Conservation (phyloP, 2,329 filamentous ascomycete genomes). For the Sporothrix sp. region DNA sequence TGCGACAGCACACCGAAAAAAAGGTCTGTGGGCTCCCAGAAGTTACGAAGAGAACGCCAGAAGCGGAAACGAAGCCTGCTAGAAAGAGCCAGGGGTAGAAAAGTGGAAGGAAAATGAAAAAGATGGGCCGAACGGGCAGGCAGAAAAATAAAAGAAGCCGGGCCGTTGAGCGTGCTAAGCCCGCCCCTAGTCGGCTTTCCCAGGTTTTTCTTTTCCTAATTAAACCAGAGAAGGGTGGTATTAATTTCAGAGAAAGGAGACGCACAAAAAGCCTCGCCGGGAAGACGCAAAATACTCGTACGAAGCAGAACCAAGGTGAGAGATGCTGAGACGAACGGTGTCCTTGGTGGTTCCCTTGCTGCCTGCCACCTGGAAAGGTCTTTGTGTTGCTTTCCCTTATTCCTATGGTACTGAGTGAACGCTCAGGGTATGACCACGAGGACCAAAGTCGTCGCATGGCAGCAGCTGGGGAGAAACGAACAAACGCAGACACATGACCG, state of each 20-base stretch:
- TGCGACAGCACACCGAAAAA: neutral
- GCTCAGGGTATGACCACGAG: too few relatives aligned
- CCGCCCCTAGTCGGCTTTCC: neutral
- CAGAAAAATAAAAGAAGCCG: neutral
- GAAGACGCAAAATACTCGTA: too few relatives aligned
- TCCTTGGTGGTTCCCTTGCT: too few relatives aligned
- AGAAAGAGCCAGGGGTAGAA: neutral
- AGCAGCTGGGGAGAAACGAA: too few relatives aligned
- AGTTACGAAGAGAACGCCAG: neutral
- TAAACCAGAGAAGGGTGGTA: neutral
- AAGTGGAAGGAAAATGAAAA: neutral
- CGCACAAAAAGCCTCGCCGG: neutral
- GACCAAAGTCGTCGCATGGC: too few relatives aligned
- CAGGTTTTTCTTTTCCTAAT: neutral
- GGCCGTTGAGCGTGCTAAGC: slow-evolving; percentile 2
- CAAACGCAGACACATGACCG: too few relatives aligned
- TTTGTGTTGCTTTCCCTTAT: too few relatives aligned
- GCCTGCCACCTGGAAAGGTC: too few relatives aligned
- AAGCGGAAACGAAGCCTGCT: neutral
- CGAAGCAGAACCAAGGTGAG: too few relatives aligned
- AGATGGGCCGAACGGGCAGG: too few relatives aligned
- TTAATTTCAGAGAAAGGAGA: neutral
- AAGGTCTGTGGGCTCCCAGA: neutral
- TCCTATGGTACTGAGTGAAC: too few relatives aligned
- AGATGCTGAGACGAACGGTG: too few relatives aligned